Conservation (phyloP, 1,284 basidiomycete genomes). For the Ustilago curta region DNA sequence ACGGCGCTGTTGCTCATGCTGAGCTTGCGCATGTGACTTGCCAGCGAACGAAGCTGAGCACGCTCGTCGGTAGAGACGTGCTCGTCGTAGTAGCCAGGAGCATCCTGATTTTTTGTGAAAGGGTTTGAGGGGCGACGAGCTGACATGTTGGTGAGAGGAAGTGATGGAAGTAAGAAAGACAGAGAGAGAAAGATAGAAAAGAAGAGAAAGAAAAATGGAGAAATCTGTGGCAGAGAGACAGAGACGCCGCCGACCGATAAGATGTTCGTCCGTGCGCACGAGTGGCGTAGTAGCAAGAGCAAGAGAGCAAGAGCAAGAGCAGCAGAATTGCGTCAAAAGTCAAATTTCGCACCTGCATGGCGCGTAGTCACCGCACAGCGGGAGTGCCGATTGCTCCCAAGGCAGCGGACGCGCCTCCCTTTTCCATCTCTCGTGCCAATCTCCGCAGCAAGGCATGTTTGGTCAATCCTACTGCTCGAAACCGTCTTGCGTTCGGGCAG, state of each 20-base stretch:
- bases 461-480: neutral
- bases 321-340: conserved; percentile 7
- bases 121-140: conserved; percentile 41
- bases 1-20: conserved; percentile 46
- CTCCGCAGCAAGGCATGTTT: neutral
- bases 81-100: conserved; percentile 43
- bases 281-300: no score
- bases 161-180: conserved; percentile 2
- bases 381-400: neutral
- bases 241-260: conserved; percentile 2
- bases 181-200: neutral
- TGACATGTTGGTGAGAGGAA: conserved; percentile 15
- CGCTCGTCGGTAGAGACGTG: conserved; percentile 22
- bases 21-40: conserved; percentile 52
- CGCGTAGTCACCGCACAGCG: conserved; percentile 25
- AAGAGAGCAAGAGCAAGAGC: no score
- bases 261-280: conserved; percentile 9
- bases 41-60: conserved; percentile 41
- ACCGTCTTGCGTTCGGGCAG: no score
- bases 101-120: conserved; percentile 52
- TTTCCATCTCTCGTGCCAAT: neutral
- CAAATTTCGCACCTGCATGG: neutral
- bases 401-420: neutral
- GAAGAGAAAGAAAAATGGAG: neutral
- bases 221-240: neutral